Percentiles rank a stretch among this genome's conserved stretches.
These are phyloP conservation scores for Blechomonas ayalai DNA, from an alignment of 208 protist genomes.

Conservation along the genomic window DNA sequence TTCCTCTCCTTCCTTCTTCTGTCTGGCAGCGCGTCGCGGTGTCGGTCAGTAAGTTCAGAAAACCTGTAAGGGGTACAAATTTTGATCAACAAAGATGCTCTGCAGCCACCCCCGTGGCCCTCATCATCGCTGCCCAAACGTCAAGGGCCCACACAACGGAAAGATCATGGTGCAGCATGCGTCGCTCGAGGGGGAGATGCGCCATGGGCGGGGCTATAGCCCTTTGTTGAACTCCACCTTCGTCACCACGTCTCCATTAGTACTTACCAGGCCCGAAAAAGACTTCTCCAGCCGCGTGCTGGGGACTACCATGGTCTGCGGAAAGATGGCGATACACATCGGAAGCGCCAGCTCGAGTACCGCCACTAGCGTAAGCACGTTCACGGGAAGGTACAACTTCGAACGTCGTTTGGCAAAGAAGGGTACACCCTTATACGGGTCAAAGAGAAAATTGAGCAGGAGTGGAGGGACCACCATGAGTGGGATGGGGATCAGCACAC, in stretches of 20 bases:
- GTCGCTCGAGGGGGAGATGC: too few species aligned
- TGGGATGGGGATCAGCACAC: conserved; percentile 53
- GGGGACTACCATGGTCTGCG: conserved; percentile 34
- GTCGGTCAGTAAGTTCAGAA: too few species aligned
- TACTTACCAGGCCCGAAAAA: conserved; percentile 28
- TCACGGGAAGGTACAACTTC: conserved; percentile 34
- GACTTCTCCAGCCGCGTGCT: conserved; percentile 25
- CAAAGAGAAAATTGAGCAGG: conserved; percentile 46
- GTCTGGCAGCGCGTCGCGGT: too few species aligned
- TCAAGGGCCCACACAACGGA: too few species aligned
- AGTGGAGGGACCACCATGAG: conserved; percentile 68
- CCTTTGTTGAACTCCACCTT: conserved; percentile 46
- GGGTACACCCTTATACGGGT: conserved; percentile 11
- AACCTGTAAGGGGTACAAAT: too few species aligned
- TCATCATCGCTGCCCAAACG: too few species aligned
- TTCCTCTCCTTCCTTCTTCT: too few species aligned
- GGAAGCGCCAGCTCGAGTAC: conserved; percentile 43
- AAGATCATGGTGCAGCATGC: too few species aligned
- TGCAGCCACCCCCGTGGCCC: too few species aligned
- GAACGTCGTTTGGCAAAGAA: conserved; percentile 25
- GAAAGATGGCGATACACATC: conserved; percentile 47
- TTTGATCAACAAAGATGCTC: too few species aligned
- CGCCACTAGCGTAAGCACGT: conserved; percentile 31
- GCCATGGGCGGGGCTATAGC: too few species aligned
- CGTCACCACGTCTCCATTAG: conserved; percentile 20